Evolutionary conservation across 441 rosid species (phyloP).

Genomic region (Gossypium trilobum): DNA sequence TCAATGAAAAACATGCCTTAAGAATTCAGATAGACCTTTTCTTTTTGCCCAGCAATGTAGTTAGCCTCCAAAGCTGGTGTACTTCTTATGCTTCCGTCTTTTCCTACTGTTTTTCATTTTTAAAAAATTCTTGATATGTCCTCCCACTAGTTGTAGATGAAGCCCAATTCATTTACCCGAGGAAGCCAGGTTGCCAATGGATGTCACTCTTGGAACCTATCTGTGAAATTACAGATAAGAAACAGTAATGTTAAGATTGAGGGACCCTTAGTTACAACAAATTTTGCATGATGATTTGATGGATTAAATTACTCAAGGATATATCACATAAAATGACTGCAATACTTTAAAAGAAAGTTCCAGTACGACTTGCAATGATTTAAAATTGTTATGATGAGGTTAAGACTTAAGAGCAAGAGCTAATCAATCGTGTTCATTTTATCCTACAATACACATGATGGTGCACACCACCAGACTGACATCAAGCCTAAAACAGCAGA

Average conservation of each 20-base stretch:
- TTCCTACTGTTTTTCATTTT: slow-evolving; percentile 1
- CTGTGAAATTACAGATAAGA: slow-evolving; percentile 25
- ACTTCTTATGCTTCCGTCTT: slow-evolving; percentile 1
- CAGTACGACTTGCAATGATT: not conserved
- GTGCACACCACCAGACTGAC: not conserved
- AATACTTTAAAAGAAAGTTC: not conserved
- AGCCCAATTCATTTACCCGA: not conserved
- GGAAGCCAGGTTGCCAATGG: slow-evolving; percentile 1
- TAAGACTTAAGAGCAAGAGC: not conserved
- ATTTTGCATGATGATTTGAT: not conserved
- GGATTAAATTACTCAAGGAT: not conserved
- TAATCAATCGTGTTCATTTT: not conserved
- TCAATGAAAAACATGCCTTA: slow-evolving; percentile 16
- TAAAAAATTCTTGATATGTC: not conserved
- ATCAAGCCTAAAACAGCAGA: not conserved
- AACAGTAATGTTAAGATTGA: not conserved
- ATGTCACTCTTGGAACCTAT: slow-evolving; percentile 28
- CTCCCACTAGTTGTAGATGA: slow-evolving; percentile 2
- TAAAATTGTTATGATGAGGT: not conserved
- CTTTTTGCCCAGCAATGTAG: not conserved
- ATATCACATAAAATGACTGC: not conserved
- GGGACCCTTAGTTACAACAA: not conserved
- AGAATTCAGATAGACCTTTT: slow-evolving; percentile 8
- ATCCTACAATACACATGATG: not conserved
- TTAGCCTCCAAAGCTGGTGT: slow-evolving; percentile 16